phyloP scores from a whole-genome alignment of 2,329 filamentous ascomycete species.

The Penicillium sp. region DNA sequence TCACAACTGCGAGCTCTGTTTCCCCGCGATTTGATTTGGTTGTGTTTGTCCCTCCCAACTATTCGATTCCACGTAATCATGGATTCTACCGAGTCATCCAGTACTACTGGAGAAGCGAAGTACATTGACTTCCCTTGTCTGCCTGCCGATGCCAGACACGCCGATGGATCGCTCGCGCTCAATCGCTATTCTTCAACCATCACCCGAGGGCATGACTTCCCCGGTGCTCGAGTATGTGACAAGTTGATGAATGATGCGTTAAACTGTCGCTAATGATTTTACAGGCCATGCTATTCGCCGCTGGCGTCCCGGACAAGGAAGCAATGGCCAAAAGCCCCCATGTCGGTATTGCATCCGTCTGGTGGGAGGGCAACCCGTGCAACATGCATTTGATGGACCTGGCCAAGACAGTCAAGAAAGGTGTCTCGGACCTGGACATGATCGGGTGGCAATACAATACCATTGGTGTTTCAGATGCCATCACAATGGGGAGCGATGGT shows the following conservation, averaged over 20 bases:
- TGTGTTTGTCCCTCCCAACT: not conserved
- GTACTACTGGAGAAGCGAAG: slow-evolving; percentile 44
- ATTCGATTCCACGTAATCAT: slow-evolving; percentile 11
- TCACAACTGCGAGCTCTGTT: slow-evolving; percentile 8
- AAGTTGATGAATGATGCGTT: not conserved
- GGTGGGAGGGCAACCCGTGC: slow-evolving; percentile 98
- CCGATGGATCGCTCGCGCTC: slow-evolving; percentile 62
- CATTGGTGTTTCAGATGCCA: slow-evolving; percentile 83
- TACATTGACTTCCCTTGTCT: slow-evolving; percentile 60
- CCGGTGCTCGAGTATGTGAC: slow-evolving; percentile 73
- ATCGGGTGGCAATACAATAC: slow-evolving; percentile 94
- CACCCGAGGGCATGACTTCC: slow-evolving; percentile 84
- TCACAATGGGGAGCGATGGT: slow-evolving; percentile 93
- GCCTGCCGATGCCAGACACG: slow-evolving; percentile 49
- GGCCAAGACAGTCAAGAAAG: slow-evolving; percentile 80
- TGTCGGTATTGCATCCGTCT: slow-evolving; percentile 85
- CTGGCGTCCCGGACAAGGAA: slow-evolving; percentile 77
- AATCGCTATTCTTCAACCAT: slow-evolving; percentile 84
- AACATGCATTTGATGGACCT: slow-evolving; percentile 79
- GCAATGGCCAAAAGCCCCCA: slow-evolving; percentile 89
- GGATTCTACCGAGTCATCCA: slow-evolving; percentile 22
- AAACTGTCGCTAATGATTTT: slow-evolving; percentile 1
- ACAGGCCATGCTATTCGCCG: slow-evolving; percentile 91
- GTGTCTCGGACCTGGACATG: slow-evolving; percentile 79
- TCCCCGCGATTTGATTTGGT: not conserved